Conservation (phyloP, 371 early-diverging fungal genomes). For the Globomyces sp. region DNA sequence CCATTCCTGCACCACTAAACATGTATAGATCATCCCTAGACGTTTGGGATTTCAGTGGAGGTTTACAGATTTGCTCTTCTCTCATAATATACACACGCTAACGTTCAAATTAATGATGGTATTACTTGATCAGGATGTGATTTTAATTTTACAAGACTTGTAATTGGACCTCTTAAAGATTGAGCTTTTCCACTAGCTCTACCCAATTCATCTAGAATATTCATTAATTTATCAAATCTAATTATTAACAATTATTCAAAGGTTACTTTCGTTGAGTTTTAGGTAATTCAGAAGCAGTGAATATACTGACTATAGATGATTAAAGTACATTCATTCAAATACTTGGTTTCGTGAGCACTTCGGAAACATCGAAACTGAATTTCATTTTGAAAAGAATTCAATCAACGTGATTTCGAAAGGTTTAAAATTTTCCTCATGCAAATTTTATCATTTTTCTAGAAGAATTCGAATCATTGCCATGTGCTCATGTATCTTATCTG, state of each 20-base stretch:
- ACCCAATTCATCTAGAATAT: constrained; percentile 38
- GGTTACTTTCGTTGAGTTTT: background rate
- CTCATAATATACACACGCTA: constrained; percentile 34
- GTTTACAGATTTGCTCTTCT: background rate
- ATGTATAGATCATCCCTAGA: constrained; percentile 14
- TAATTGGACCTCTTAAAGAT: constrained; percentile 34
- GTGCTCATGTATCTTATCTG: no score
- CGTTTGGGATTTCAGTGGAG: constrained; percentile 3
- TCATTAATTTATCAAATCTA: constrained; percentile 25
- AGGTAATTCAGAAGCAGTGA: constrained; percentile 14
- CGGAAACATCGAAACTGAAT: constrained; percentile 18
- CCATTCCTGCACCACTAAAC: constrained; percentile 9
- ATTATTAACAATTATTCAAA: background rate
- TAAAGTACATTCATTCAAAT: background rate
- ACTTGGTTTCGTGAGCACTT: constrained; percentile 17
- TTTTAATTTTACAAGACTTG: constrained; percentile 27
- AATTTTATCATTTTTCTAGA: no score
- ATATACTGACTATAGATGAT: background rate
- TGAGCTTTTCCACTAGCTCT: constrained; percentile 43
- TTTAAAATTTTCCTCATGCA: no score
- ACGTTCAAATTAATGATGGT: no score
- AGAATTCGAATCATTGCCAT: no score
- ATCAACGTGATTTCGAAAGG: no score
- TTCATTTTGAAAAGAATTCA: background rate
- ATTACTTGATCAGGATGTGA: constrained; percentile 26